Evolutionary conservation across 306 rosid genomes (phyloP), one percentile per base, ranked within the genome.

Genomic region (Styphnolobium japonicum): DNA sequence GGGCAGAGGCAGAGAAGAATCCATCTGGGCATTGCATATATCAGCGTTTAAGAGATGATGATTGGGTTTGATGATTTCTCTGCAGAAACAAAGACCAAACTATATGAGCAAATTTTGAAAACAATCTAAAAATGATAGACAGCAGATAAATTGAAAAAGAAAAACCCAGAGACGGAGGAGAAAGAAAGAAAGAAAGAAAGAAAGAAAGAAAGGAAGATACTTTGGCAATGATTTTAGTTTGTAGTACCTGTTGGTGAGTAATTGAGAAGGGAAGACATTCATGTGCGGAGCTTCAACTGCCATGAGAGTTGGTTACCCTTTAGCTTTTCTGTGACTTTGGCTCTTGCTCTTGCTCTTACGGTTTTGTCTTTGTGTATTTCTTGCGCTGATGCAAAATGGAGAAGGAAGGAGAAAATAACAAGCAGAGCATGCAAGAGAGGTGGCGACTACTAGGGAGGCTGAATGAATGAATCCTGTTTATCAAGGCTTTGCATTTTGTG

Each of bases 271-370:
- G 42, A 82, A 65, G 66, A 74, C 84, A 55, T 81, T 81, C n/a
- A 77, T 77, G 74, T 81, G 89, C 2, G 72, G 85, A 49, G 97
- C 86, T 82, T 90, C 92, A 86, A 94, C 96, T 43, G 97, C 97
- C 97, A 94, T 94, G 75, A 23, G 40, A 77, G 85, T 71, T 52
- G 82, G 85, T 83, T 21, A 15, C 3, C 48, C 29, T 21, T 29
- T 1, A 71, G 25, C n/a, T 77, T 73, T 72, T 46, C 39, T 12
- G 37, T 25, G 58, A 48, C 14, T 60, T 5, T 5, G 36, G 5
- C n/a, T 65, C 33, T 4, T 39, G 71, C 52, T 33, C 1, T 37
- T 36, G 10, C 5, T 39, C 52, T 42, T 36, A 21, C 67, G 80
- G 14, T 76, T 76, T 7, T 49, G 7, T 21, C 2, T 33, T 62